A percentile compares a stretch with the other conserved stretches of the same genome.
These are phyloP conservation scores for Sechiopsis laciniata DNA, from an alignment of 306 rosid species.

Conservation along the genomic window DNA sequence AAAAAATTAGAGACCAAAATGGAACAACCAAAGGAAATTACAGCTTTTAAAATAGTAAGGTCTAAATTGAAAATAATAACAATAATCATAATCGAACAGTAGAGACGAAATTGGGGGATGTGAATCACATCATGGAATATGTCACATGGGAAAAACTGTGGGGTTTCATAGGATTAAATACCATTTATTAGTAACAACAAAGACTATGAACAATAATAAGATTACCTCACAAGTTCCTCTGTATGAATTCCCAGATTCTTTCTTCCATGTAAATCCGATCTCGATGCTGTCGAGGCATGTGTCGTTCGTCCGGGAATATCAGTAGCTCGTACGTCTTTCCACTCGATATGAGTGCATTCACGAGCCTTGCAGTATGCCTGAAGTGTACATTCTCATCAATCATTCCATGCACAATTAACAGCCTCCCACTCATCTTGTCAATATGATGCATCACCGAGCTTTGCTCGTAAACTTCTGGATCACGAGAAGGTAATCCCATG, in stretches of 20 bases:
- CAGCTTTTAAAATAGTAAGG: background rate
- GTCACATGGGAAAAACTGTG: background rate
- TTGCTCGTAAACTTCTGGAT: slow-evolving; percentile 40
- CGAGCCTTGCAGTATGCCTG: slow-evolving; percentile 90
- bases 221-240: slow-evolving; percentile 52
- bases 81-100: background rate
- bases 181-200: slow-evolving; percentile 16
- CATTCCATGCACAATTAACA: slow-evolving; percentile 91
- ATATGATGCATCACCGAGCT: slow-evolving; percentile 73
- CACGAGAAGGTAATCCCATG: slow-evolving; percentile 77
- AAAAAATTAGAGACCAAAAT: too few species aligned
- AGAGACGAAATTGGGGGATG: background rate
- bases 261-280: slow-evolving; percentile 89
- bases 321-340: slow-evolving; percentile 75
- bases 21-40: too few species aligned
- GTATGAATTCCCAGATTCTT: slow-evolving; percentile 90
- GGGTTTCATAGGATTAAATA: background rate
- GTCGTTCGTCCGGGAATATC: slow-evolving; percentile 86
- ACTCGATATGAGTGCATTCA: slow-evolving; percentile 76
- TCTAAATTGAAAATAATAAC: background rate
- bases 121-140: background rate
- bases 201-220: slow-evolving; percentile 6
- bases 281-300: slow-evolving; percentile 74
- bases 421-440: slow-evolving; percentile 54
- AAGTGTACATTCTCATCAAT: slow-evolving; percentile 96